Base-by-base conservation (phyloP, 106 monocot genomes). In the Phalaenopsis equestris region DNA sequence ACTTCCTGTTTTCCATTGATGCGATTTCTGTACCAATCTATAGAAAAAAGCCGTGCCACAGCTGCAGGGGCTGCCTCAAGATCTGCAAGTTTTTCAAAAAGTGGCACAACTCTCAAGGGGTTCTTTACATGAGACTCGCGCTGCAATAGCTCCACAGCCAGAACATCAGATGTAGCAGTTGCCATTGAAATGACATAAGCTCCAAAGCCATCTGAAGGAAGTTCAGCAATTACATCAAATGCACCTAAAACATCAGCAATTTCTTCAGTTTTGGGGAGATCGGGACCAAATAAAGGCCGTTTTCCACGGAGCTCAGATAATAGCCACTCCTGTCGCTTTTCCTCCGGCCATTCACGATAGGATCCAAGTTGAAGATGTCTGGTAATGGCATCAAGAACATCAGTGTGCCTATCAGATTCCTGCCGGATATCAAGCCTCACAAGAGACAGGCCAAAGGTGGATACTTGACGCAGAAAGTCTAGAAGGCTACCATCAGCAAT, bases 111-210 rank as follows among this genome's bases (percentile, higher is more conserved):
- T 81, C 96, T 87, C 65, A 98, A 52, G 39, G 98, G 98, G 10
- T 79, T 84, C 83, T 83, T 89, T 45, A 93, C 90, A 85, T 73
- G 88, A 58, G 91, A 93, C 75, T 90, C 90, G 24, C 90, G 80
- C 49, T 90, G 93, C 77, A 93, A 79, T 11, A 93, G 81, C 79
- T 96, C 91, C 52, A 93, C 96, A 61, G 94, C 94, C 10, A 97
- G 83, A 24, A 94, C 91, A 84, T 92, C 89, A 45, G 92, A 92
- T 17, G 90, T 79, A 65, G 91, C 67, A 46, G 98, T 98, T 56
- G 98, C 98, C 98, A 98, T 98, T 21, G 98, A 97, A 57, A 97
- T 97, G 72, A 97, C 89, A 81, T 97, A 97, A 19, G 97, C 97
- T 1, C 97, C 97, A 88, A 97, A 97, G 73, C 83, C 89, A 80